Conservation (phyloP, 2,329 filamentous ascomycete species). For the Phaeomoniella chlamydospora region DNA sequence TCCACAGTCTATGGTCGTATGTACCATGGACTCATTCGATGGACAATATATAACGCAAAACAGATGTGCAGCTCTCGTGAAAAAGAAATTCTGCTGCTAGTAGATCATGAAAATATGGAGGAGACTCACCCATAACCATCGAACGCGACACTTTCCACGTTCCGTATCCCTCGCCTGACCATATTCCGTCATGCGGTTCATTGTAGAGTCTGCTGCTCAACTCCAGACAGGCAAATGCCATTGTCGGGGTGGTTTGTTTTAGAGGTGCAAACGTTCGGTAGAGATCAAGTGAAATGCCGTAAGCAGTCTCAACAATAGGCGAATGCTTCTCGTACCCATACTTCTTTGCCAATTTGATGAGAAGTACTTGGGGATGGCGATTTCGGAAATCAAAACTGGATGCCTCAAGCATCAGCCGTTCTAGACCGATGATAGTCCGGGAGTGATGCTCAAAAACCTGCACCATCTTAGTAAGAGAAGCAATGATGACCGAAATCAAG, state of each 20-base stretch:
- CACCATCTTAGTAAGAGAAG: constrained; percentile 2
- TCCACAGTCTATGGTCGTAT: constrained; percentile 10
- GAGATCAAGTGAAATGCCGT: constrained; percentile 72
- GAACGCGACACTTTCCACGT: constrained; percentile 30
- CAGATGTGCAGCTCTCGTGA: too few species aligned
- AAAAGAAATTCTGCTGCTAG: too few species aligned
- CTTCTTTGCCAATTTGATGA: constrained; percentile 62
- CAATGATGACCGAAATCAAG: neutral
- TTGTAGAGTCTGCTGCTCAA: constrained; percentile 58
- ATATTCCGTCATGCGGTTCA: constrained; percentile 35
- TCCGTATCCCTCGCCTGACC: constrained; percentile 32
- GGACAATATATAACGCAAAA: neutral
- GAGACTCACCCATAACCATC: constrained; percentile 30
- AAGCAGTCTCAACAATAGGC: constrained; percentile 52
- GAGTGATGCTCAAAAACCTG: constrained; percentile 69
- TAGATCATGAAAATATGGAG: neutral
- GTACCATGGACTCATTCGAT: constrained; percentile 1
- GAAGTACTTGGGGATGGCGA: constrained; percentile 69
- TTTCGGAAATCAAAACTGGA: constrained; percentile 89
- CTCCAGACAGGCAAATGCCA: constrained; percentile 71
- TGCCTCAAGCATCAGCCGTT: constrained; percentile 83
- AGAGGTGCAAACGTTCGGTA: constrained; percentile 88
- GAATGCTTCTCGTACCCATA: constrained; percentile 38
- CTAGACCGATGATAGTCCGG: constrained; percentile 73
- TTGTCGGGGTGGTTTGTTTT: constrained; percentile 75